Evolutionary conservation across 1,139 yeast species (phyloP).

Genomic region (Spathaspora sp.): DNA sequence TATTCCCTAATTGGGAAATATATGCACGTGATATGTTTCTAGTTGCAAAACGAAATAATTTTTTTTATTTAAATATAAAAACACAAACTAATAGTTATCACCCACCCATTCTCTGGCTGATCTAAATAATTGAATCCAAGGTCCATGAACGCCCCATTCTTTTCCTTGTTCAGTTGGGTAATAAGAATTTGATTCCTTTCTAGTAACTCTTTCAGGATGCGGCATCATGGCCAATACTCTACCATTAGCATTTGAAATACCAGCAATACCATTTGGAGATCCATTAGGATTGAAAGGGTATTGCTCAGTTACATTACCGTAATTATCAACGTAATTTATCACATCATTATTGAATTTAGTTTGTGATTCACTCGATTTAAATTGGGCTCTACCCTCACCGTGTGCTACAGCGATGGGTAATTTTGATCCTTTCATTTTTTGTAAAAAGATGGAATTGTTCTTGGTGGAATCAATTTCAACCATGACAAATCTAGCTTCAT

Average conservation of each 20-base stretch:
- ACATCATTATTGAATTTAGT: slow-evolving; percentile 50
- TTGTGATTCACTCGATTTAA: slow-evolving; percentile 45
- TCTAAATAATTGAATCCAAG: slow-evolving; percentile 93
- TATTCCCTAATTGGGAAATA: neutral
- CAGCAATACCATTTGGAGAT: slow-evolving; percentile 90
- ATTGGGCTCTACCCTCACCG: slow-evolving; percentile 94
- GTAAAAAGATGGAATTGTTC: slow-evolving; percentile 70
- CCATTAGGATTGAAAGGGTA: slow-evolving; percentile 98
- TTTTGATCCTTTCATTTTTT: slow-evolving; percentile 88
- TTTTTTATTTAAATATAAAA: neutral
- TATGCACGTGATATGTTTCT: neutral
- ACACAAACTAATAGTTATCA: slow-evolving; percentile 21
- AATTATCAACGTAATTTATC: slow-evolving; percentile 84
- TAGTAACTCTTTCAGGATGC: slow-evolving; percentile 94
- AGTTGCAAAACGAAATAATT: neutral
- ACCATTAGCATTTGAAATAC: slow-evolving; percentile 86
- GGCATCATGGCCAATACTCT: slow-evolving; percentile 99
- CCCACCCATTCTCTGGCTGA: slow-evolving; percentile 96
- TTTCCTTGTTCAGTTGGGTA: slow-evolving; percentile 70
- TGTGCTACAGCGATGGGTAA: slow-evolving; percentile 98
- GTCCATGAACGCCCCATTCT: slow-evolving; percentile 75
- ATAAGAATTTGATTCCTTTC: slow-evolving; percentile 89
- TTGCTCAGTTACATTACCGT: slow-evolving; percentile 75
- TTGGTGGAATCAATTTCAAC: slow-evolving; percentile 66
- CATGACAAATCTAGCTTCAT: slow-evolving; percentile 93